These are phyloP conservation scores for Arctium lappa DNA, from an alignment of 129 eudicot species.

Conservation along the genomic window DNA sequence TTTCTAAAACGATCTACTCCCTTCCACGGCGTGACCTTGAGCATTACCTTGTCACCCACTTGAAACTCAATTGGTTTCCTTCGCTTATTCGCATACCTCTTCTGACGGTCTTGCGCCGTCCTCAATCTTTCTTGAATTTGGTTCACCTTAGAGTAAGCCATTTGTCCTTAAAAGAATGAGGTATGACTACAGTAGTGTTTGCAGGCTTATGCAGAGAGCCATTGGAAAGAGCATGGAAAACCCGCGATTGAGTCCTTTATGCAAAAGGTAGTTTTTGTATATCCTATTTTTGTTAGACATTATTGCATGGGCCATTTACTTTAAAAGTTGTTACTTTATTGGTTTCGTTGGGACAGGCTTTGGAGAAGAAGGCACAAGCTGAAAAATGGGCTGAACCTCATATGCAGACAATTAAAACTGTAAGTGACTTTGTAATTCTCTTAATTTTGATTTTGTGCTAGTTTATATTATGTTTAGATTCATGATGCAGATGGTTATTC, in stretches of 20 bases:
- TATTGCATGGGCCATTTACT: not conserved
- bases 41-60: no score
- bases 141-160: not conserved
- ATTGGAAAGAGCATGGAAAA: slow-evolving; percentile 69
- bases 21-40: no score
- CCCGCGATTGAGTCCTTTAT: slow-evolving; percentile 51
- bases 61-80: no score
- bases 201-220: slow-evolving; percentile 31
- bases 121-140: not conserved
- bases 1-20: no score
- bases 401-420: slow-evolving; percentile 47
- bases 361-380: slow-evolving; percentile 50
- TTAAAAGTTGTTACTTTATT: not conserved
- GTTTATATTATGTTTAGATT: not conserved
- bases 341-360: slow-evolving; percentile 32
- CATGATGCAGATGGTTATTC: slow-evolving; percentile 19
- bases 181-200: not conserved
- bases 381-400: slow-evolving; percentile 70
- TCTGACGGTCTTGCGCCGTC: not conserved
- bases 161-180: slow-evolving; percentile 9
- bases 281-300: not conserved
- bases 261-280: slow-evolving; percentile 42
- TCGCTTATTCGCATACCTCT: no score
- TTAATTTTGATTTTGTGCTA: no score
- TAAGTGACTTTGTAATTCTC: slow-evolving; percentile 17